phyloP scores from a whole-genome alignment of 495 filamentous ascomycete species.

The Monascus purpureus region DNA sequence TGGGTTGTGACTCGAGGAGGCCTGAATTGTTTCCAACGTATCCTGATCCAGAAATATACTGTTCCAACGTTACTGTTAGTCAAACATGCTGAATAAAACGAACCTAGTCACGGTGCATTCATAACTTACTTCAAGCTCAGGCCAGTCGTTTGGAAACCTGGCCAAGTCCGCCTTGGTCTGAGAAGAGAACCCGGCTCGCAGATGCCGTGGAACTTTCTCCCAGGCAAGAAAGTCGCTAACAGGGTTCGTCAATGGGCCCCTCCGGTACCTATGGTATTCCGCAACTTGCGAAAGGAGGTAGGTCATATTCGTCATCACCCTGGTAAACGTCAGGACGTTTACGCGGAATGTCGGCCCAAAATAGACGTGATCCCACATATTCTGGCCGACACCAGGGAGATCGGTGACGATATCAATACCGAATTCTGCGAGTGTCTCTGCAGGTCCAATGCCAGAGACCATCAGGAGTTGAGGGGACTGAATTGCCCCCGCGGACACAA shows the following conservation, averaged over 20 bases:
- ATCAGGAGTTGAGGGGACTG: conserved; percentile 38
- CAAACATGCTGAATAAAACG: conserved; percentile 13
- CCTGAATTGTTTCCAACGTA: conserved; percentile 29
- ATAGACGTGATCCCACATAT: conserved; percentile 33
- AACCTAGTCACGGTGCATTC: conserved; percentile 10
- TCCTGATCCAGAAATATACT: conserved; percentile 22
- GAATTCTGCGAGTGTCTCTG: conserved; percentile 12
- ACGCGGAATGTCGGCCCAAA: conserved; percentile 23
- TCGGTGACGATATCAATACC: conserved; percentile 26
- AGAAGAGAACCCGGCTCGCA: conserved; percentile 9
- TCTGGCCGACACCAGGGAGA: conserved; percentile 37
- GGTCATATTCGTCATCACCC: conserved; percentile 7
- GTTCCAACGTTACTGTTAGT: conserved; percentile 3
- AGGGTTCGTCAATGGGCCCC: conserved; percentile 29
- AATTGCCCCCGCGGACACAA: conserved; percentile 39
- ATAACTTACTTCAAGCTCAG: conserved; percentile 38
- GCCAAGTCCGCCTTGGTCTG: conserved; percentile 16
- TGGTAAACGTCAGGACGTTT: conserved; percentile 19
- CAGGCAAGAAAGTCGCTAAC: conserved; percentile 31
- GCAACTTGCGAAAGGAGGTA: conserved; percentile 4
- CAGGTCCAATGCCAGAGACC: conserved; percentile 33
- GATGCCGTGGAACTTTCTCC: conserved; percentile 26
- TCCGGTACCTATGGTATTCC: conserved; percentile 4
- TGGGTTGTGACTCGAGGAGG: conserved; percentile 19
- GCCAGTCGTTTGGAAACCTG: conserved; percentile 40